Evolutionary conservation across 331 rosid genomes (phyloP).

Genomic region (Malus hybrid): DNA sequence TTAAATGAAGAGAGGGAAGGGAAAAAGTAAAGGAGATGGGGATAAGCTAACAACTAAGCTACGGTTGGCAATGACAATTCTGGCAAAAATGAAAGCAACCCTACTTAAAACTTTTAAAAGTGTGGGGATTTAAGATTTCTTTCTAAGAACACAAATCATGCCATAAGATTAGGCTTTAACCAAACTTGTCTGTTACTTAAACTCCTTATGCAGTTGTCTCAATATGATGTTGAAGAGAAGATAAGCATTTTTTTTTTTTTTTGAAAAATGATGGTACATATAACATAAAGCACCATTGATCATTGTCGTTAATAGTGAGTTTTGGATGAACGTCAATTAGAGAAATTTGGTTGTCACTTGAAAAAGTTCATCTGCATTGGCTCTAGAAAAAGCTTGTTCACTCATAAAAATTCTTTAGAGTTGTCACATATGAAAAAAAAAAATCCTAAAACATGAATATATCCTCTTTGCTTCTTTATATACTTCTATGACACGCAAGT

Average conservation of each 20-base stretch:
- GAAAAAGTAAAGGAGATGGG: not conserved
- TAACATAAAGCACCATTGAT: not conserved
- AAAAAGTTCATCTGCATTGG: not conserved
- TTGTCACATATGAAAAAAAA: not conserved
- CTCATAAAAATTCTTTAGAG: not conserved
- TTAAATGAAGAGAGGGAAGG: not conserved
- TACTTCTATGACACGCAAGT: not conserved
- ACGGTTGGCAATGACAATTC: not conserved
- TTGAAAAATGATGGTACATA: not conserved
- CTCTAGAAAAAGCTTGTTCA: not conserved
- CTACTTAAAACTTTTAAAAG: not conserved
- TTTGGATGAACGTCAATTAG: not conserved
- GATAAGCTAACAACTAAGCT: not conserved
- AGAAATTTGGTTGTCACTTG: not conserved
- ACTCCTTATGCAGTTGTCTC: not conserved
- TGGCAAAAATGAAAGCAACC: not conserved
- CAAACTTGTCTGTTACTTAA: slow-evolving; percentile 5
- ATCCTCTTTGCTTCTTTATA: too few species aligned
- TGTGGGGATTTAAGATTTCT: not conserved
- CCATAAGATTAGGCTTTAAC: slow-evolving; percentile 3
- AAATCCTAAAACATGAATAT: too few species aligned
- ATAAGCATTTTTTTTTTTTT: not conserved
- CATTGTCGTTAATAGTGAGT: not conserved
- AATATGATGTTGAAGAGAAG: not conserved
- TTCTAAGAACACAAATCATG: not conserved